Evolutionary conservation across 2,329 filamentous ascomycete species (phyloP).

Genomic region (Trichoderma brevicompactum): DNA sequence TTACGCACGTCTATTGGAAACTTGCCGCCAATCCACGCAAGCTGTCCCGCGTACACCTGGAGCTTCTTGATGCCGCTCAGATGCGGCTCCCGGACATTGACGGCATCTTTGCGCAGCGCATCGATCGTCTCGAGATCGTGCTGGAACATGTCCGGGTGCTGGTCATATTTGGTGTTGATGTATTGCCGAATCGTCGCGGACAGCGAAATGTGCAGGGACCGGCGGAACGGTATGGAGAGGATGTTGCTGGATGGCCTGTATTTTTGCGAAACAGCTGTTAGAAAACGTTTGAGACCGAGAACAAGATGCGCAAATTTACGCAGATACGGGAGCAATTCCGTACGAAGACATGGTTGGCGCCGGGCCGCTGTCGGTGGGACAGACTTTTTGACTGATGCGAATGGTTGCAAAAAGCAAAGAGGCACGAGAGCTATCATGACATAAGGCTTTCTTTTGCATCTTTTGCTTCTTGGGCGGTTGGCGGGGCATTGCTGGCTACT

Average conservation of each 20-base stretch:
- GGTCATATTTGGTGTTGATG: slow-evolving; percentile 97
- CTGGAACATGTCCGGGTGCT: slow-evolving; percentile 95
- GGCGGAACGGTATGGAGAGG: slow-evolving; percentile 84
- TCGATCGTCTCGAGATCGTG: slow-evolving; percentile 86
- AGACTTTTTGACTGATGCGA: not conserved
- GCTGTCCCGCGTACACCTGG: slow-evolving; percentile 88
- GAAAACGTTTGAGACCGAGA: not conserved
- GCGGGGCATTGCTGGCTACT: slow-evolving; percentile 23
- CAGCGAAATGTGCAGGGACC: slow-evolving; percentile 77
- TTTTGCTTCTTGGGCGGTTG: slow-evolving; percentile 15
- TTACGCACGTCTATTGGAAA: slow-evolving; percentile 83
- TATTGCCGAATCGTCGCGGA: slow-evolving; percentile 87
- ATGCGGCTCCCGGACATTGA: slow-evolving; percentile 87
- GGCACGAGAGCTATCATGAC: not conserved
- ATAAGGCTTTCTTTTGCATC: slow-evolving; percentile 2
- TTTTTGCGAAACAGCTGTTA: not conserved
- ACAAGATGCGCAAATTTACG: not conserved
- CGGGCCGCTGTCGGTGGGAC: slow-evolving; percentile 11
- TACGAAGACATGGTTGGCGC: slow-evolving; percentile 25
- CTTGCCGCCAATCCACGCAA: slow-evolving; percentile 92
- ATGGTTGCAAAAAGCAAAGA: not conserved
- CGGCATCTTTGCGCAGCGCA: slow-evolving; percentile 78
- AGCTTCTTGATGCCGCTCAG: slow-evolving; percentile 83
- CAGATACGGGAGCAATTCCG: not conserved
- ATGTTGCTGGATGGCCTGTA: slow-evolving; percentile 55